phyloP scores from a whole-genome alignment of 176 grass and related monocot genomes.

The Poa annua region DNA sequence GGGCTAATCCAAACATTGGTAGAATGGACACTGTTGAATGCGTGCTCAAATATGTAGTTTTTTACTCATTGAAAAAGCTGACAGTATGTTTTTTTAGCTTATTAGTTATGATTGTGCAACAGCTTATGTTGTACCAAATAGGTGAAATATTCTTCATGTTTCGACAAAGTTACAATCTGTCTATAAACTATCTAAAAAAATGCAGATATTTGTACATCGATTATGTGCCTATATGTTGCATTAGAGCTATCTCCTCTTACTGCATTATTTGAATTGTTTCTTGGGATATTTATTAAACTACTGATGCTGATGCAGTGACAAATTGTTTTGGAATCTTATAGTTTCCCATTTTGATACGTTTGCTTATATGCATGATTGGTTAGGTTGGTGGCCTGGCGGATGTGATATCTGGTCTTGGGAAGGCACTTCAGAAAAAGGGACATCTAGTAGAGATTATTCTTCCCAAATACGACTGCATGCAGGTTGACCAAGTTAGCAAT shows the following conservation, averaged over 20 bases:
- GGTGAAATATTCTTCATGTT: slow-evolving; percentile 3
- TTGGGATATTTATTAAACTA: slow-evolving; percentile 3
- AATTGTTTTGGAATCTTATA: slow-evolving; percentile 21
- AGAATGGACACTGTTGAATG: slow-evolving; percentile 9
- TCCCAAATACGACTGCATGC: slow-evolving; percentile 99
- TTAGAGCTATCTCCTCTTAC: slow-evolving; percentile 12
- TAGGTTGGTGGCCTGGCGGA: slow-evolving; percentile 98
- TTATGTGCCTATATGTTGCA: background rate
- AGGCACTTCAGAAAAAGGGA: slow-evolving; percentile 82
- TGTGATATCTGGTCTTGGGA: slow-evolving; percentile 90
- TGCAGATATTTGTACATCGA: slow-evolving; percentile 7
- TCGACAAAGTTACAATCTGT: slow-evolving; percentile 4
- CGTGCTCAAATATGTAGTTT: background rate
- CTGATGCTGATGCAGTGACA: slow-evolving; percentile 8
- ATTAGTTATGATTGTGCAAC: background rate
- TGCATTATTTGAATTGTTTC: background rate
- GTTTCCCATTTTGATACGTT: slow-evolving; percentile 13
- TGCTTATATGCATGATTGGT: slow-evolving; percentile 34
- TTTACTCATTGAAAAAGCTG: background rate
- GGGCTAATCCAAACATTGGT: background rate
- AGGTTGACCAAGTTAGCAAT: slow-evolving; percentile 64
- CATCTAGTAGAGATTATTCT: slow-evolving; percentile 91
- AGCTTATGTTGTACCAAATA: background rate
- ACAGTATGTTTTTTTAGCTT: background rate
- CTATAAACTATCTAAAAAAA: background rate